A percentile compares a stretch with the other conserved stretches of the same genome.
Evolutionary conservation across 2,329 filamentous ascomycete genomes (phyloP).

Genomic region (Neurospora sp.): DNA sequence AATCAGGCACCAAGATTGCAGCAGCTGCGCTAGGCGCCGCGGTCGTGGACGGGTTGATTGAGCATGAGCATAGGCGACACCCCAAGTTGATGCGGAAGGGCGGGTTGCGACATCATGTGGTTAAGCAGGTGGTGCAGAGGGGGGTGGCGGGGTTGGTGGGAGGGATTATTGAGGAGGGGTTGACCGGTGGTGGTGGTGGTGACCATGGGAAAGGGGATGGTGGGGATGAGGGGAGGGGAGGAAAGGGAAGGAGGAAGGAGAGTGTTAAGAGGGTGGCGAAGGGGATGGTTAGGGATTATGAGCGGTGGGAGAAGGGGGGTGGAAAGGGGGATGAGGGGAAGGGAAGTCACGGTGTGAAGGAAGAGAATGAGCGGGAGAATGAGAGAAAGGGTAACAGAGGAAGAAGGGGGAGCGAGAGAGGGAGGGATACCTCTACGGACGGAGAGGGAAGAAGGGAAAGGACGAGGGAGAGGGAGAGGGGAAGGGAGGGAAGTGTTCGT

Average conservation of each 20-base stretch:
- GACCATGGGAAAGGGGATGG: not conserved
- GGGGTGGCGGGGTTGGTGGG: constrained; percentile 15
- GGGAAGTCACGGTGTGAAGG: not conserved
- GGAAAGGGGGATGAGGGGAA: not conserved
- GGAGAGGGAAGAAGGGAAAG: not conserved
- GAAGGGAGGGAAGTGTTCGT: not conserved
- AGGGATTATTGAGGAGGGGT: constrained; percentile 1
- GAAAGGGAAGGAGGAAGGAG: not conserved
- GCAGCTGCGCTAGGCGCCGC: constrained; percentile 15
- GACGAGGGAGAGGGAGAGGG: not conserved
- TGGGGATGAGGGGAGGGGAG: not conserved
- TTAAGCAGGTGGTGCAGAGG: constrained; percentile 19
- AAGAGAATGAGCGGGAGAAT: not conserved
- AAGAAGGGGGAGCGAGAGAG: not conserved
- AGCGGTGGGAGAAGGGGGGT: not conserved
- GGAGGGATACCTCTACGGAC: not conserved
- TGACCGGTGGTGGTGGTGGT: not conserved
- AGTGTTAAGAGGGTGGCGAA: not conserved
- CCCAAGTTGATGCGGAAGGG: constrained; percentile 14
- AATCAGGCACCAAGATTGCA: constrained; percentile 14
- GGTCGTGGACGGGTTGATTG: constrained; percentile 17
- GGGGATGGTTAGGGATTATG: not conserved
- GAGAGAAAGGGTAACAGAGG: not conserved
- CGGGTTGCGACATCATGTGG: constrained; percentile 13
- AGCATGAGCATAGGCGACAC: constrained; percentile 5